These are phyloP conservation scores for Chrysanthemum lavandulifolium DNA, from an alignment of 129 eudicot genomes.

Conservation along the genomic window DNA sequence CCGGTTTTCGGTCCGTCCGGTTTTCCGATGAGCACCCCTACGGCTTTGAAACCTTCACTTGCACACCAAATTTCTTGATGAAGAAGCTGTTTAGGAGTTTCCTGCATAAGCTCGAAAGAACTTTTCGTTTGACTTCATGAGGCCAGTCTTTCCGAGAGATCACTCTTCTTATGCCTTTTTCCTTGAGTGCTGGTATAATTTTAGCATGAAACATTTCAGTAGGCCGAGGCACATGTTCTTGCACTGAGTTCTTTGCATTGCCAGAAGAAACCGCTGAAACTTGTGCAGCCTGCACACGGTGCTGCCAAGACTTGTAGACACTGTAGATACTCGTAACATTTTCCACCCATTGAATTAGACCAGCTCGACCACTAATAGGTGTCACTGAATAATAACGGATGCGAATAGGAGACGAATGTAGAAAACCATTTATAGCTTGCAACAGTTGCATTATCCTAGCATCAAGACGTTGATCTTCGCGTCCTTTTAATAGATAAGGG, in stretches of 20 bases:
- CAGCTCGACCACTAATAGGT: slow-evolving; percentile 98
- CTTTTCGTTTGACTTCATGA: slow-evolving; percentile 91
- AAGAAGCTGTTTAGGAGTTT: slow-evolving; percentile 94
- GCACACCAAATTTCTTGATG: slow-evolving; percentile 99
- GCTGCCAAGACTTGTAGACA: slow-evolving; percentile 96
- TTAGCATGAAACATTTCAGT: slow-evolving; percentile 97
- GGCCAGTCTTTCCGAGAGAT: slow-evolving; percentile 99
- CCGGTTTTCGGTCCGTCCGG: no score
- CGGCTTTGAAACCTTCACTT: slow-evolving; percentile 96
- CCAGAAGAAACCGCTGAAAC: slow-evolving; percentile 57
- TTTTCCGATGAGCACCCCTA: no score
- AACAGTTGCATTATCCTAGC: slow-evolving; percentile 98
- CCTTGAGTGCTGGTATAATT: slow-evolving; percentile 97
- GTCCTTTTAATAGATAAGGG: slow-evolving; percentile 87
- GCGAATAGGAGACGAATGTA: slow-evolving; percentile 66
- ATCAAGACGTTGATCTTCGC: slow-evolving; percentile 99
- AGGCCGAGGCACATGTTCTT: slow-evolving; percentile 87
- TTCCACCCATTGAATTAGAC: slow-evolving; percentile 98
- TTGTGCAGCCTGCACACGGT: slow-evolving; percentile 72
- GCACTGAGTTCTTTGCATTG: slow-evolving; percentile 49
- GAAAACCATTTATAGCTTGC: slow-evolving; percentile 84
- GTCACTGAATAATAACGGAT: slow-evolving; percentile 93
- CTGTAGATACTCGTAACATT: slow-evolving; percentile 87
- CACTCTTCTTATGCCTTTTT: slow-evolving; percentile 94
- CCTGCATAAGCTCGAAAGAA: slow-evolving; percentile 90